These are phyloP conservation scores for Yamadazyma taylorii DNA, from an alignment of 1,139 yeast species.

Conservation along the genomic window DNA sequence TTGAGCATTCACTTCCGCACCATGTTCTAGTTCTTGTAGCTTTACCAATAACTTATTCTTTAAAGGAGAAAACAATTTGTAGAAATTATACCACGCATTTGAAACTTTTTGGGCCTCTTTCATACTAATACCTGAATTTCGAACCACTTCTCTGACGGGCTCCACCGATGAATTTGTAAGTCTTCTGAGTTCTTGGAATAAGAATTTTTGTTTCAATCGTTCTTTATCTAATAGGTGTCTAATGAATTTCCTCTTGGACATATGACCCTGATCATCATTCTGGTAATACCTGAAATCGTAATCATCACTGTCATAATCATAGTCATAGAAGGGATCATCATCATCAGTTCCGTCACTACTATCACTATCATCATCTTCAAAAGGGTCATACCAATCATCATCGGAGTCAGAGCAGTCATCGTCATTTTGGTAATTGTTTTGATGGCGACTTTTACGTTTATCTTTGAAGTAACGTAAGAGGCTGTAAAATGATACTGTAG, in stretches of 20 bases:
- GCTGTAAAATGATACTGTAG: slow-evolving; percentile 6
- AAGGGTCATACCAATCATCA: slow-evolving; percentile 7
- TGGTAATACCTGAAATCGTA: slow-evolving; percentile 4
- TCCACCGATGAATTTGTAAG: slow-evolving; percentile 9
- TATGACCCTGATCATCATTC: too few relatives aligned
- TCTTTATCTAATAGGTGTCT: slow-evolving; percentile 6
- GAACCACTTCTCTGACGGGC: slow-evolving; percentile 7
- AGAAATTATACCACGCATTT: slow-evolving; percentile 7
- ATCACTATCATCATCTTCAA: slow-evolving; percentile 7
- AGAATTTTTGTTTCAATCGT: slow-evolving; percentile 8
- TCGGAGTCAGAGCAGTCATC: slow-evolving; percentile 5
- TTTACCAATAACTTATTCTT: slow-evolving; percentile 4
- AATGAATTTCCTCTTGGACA: slow-evolving; percentile 3
- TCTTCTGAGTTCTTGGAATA: slow-evolving; percentile 7
- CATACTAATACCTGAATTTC: slow-evolving; percentile 4
- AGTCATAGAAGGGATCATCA: background rate
- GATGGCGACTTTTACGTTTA: too few relatives aligned
- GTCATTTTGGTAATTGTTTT: background rate
- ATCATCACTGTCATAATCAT: slow-evolving; percentile 7
- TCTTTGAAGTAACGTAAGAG: slow-evolving; percentile 9
- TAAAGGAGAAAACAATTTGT: slow-evolving; percentile 9
- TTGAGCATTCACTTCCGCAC: background rate
- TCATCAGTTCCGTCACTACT: slow-evolving; percentile 4
- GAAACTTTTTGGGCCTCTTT: slow-evolving; percentile 4
- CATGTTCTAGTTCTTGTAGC: background rate